Conservation (phyloP, 2,329 filamentous ascomycete species). For the Penicillium fuscoglaucum region DNA sequence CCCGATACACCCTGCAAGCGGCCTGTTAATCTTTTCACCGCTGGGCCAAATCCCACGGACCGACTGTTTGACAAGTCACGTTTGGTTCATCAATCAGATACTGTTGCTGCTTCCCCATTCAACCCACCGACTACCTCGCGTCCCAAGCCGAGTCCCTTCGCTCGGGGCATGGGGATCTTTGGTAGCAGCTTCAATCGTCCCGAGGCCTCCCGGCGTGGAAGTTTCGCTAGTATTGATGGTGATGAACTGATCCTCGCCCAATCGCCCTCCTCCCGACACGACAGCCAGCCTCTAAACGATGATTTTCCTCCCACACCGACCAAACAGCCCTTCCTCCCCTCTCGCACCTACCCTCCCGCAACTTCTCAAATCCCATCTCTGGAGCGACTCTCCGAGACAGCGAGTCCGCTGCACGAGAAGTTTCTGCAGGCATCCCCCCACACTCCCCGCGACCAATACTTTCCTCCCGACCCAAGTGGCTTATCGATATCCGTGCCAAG, state of each 20-base stretch:
- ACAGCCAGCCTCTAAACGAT: constrained; percentile 61
- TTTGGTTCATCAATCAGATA: constrained; percentile 70
- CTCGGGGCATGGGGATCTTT: constrained; percentile 63
- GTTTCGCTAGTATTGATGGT: constrained; percentile 77
- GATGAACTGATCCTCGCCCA: constrained; percentile 66
- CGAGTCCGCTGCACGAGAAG: constrained; percentile 56
- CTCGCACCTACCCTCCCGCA: constrained; percentile 37
- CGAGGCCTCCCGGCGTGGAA: constrained; percentile 59
- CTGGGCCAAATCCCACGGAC: constrained; percentile 58
- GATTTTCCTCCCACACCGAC: constrained; percentile 94
- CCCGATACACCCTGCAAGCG: constrained; percentile 98
- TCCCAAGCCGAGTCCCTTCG: constrained; percentile 67
- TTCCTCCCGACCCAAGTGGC: constrained; percentile 76
- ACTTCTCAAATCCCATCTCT: constrained; percentile 37
- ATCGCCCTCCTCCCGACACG: constrained; percentile 56
- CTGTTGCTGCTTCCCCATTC: constrained; percentile 78
- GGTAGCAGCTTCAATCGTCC: constrained; percentile 55
- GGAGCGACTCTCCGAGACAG: constrained; percentile 37
- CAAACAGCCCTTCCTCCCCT: constrained; percentile 55
- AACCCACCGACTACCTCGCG: constrained; percentile 61
- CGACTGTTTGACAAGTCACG: constrained; percentile 62
- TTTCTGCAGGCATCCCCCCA: constrained; percentile 62
- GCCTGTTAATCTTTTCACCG: constrained; percentile 67
- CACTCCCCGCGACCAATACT: constrained; percentile 74
- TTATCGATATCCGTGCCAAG: constrained; percentile 73